Evolutionary conservation across 2,329 filamentous ascomycete species (phyloP), one percentile per base, ranked within the genome.

Genomic region (Alternaria postmessia): DNA sequence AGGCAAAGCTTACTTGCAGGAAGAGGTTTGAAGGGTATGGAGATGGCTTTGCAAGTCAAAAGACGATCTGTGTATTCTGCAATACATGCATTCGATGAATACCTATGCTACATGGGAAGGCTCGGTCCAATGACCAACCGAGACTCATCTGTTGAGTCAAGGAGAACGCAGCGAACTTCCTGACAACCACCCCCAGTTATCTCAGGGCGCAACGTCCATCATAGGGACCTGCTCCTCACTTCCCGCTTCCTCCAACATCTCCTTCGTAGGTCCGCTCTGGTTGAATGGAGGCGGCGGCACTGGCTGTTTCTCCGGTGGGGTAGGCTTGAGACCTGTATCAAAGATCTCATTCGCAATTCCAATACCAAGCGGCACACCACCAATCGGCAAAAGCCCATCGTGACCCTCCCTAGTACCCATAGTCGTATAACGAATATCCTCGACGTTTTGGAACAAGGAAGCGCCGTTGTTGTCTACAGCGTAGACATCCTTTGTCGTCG

Each of bases 311-410:
- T 56, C 54, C 0, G 38, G 34, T 1, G 63, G 63, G 41, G 63
- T 65, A 30, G 63, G 63, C 51, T 16, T 61, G 14, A 65, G 16
- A 7, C 57, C 57, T 4, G 30, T 52, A 6, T 54, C 48, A 11
- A 54, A 65, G 18, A 65, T 65, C 55, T 64, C 61, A 58, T 66
- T 48, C 18, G 60, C 64, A 47, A 66, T 64, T 20, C 38, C 63
- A 6, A 65, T 63, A 7, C 63, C 63, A 24, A 65, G 34, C 24
- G 63, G 63, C 39, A 65, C 51, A 36, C 64, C 64, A 20, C 64
- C 64, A 18, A 66, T 64, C 1, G 64, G 59, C 3, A 59, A 57
- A 12, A 55, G 12, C 2, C 59, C 58, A 16, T 62, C 53, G 18
- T 22, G 18, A 2, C 62, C 64, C 42, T 62, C 36, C 30, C 61